A percentile compares a stretch with the other conserved stretches of the same genome.
Conservation (phyloP, 768 basidiomycete species). For the Arthromyces matolae region DNA sequence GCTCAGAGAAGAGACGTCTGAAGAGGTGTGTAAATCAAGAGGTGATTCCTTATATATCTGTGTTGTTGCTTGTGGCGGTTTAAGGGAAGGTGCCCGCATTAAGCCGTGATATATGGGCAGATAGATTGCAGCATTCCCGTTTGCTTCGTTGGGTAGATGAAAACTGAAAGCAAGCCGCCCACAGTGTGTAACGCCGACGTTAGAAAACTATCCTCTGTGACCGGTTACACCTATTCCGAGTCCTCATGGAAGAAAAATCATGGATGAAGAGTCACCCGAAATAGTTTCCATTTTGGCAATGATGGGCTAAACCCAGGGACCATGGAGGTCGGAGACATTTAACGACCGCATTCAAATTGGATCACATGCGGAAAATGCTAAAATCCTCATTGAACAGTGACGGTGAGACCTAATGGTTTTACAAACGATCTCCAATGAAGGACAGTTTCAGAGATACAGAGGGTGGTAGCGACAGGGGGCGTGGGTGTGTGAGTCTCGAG, state of each 20-base stretch:
- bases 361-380: not conserved
- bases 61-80: too few species aligned
- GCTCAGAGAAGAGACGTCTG: not conserved
- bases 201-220: not conserved
- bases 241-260: not conserved
- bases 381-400: too few species aligned
- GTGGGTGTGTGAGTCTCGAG: too few species aligned
- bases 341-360: conserved; percentile 29
- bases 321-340: conserved; percentile 28
- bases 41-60: conserved; percentile 11
- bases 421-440: too few species aligned
- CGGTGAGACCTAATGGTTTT: too few species aligned
- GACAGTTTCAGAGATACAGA: too few species aligned
- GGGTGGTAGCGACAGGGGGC: too few species aligned
- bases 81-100: too few species aligned
- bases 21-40: not conserved
- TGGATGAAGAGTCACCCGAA: not conserved
- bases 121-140: not conserved
- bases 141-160: not conserved
- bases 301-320: conserved; percentile 1
- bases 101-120: too few species aligned
- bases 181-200: not conserved
- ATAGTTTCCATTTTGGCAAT: not conserved
- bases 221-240: not conserved
- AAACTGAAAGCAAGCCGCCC: not conserved